Evolutionary conservation across 2,329 filamentous ascomycete species (phyloP).

Genomic region (Didymella keratinophila): DNA sequence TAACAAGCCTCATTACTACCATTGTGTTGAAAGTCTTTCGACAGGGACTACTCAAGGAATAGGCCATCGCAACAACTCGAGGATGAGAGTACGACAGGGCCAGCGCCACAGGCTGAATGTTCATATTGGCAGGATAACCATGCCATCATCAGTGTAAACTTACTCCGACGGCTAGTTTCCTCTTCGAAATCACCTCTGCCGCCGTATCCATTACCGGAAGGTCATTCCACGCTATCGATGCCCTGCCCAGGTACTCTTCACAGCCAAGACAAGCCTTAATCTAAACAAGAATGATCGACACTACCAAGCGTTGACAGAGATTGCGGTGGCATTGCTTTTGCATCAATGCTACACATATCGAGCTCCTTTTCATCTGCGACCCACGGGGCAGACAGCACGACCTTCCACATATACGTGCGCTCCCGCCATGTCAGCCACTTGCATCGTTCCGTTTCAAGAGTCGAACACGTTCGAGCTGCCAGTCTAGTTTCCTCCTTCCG

Average conservation of each 20-base stretch:
- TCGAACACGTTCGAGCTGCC: constrained; percentile 21
- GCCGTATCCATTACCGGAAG: not conserved
- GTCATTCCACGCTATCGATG: not conserved
- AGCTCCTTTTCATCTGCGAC: constrained; percentile 33
- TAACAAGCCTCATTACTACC: not conserved
- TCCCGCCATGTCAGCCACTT: constrained; percentile 11
- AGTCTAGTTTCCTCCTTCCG: constrained; percentile 21
- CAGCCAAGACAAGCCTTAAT: constrained; percentile 39
- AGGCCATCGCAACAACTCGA: not conserved
- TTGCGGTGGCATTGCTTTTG: constrained; percentile 26
- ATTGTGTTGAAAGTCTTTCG: not conserved
- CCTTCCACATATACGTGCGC: constrained; percentile 28
- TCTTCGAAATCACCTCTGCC: not conserved
- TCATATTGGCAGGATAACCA: not conserved
- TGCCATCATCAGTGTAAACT: not conserved
- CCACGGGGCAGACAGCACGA: constrained; percentile 9
- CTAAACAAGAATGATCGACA: constrained; percentile 34
- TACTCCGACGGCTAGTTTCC: not conserved
- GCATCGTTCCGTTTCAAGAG: constrained; percentile 9
- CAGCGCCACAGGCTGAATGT: too few species aligned
- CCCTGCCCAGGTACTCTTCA: constrained; percentile 11
- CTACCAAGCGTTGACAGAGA: constrained; percentile 26
- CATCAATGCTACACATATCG: constrained; percentile 19
- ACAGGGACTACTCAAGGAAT: not conserved
- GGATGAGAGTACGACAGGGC: not conserved